Conservation (phyloP, 148 eudicot genomes). For the Vaccinium macrocarpon region DNA sequence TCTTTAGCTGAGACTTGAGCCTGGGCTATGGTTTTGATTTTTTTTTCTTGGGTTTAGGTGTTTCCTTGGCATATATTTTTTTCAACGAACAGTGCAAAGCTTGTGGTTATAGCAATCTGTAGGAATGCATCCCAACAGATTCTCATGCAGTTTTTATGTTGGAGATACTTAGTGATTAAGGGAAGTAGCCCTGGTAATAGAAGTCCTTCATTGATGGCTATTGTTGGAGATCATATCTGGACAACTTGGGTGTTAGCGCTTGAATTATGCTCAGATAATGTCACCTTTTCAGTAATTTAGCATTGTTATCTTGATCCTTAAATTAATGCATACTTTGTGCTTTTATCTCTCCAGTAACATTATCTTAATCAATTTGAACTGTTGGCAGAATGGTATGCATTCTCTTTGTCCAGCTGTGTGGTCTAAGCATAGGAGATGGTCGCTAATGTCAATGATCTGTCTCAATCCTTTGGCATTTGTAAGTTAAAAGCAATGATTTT, state of each 20-base stretch:
- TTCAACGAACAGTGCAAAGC: not conserved
- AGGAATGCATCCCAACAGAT: not conserved
- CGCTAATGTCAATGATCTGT: constrained; percentile 96
- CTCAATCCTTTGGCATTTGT: constrained; percentile 93
- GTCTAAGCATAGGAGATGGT: constrained; percentile 99
- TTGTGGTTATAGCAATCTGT: not conserved
- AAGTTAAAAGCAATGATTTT: constrained; percentile 32
- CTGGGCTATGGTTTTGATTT: not conserved
- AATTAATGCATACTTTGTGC: not conserved
- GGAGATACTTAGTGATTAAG: not conserved
- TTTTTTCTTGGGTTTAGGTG: not conserved
- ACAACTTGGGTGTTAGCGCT: not conserved
- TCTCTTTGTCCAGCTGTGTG: constrained; percentile 96
- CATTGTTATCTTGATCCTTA: constrained; percentile 11
- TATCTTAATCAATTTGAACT: constrained; percentile 4
- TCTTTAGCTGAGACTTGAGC: not conserved
- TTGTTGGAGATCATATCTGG: not conserved
- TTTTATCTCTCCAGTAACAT: constrained; percentile 3
- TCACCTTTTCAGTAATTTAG: not conserved
- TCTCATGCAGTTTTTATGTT: not conserved
- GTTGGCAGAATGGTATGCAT: constrained; percentile 78
- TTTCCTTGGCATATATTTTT: not conserved
- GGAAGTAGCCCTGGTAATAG: not conserved
- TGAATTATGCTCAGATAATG: not conserved
- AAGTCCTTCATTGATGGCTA: not conserved